Base-by-base conservation (phyloP, 352 stramenopile species). In the Hyaloperonospora brassicae region DNA sequence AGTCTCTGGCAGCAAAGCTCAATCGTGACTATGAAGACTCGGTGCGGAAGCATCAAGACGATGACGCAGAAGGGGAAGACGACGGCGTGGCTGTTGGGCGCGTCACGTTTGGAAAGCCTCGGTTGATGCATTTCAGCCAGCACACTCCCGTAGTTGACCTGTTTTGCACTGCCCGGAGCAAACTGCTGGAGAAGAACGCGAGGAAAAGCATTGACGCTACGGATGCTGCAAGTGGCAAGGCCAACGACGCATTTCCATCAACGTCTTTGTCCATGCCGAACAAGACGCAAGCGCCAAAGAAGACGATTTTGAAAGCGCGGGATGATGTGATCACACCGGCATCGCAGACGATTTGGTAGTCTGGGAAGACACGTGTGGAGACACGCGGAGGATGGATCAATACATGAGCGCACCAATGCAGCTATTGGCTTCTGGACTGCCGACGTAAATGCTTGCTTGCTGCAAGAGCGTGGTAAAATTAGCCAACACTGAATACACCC, bases 11-110 rank as follows among this genome's bases (percentile, higher is more conserved):
- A 0, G 50, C 53, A 9, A 75, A 68, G 23, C 68, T 86, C 21
- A 86, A 80, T 21, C 68, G 61, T 10, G 64, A 83, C 9, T 76
- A 82, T 36, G 66, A 65, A 35, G 76, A 89, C 52, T 69, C 70
- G 1, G 44, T 82, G 39, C 70, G 68, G 39, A 67, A 59, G 17
- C 64, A 76, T 22, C 46, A 35, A 1, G 51, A 61, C 4, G 49
- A 70, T 14, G 52, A 74, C 3, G 58, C 68, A 3, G 36, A 58
- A 30, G 53, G 66, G 35, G 61, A 70, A 2, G 50, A 68, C 2
- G 46, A 59, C 21, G 48, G 44, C 0, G 61, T 79, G 22, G 27
- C 53, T 10, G 17, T 48, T 3, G 75, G 75, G 9, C 67, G 70
- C n/a, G 73, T 81, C 12, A 49, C 68, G 31, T 83, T 86, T 31